Percentiles rank a stretch among this genome's conserved stretches.
Conservation (phyloP, 768 basidiomycete genomes). For the Strobilomyces echinocephalus region DNA sequence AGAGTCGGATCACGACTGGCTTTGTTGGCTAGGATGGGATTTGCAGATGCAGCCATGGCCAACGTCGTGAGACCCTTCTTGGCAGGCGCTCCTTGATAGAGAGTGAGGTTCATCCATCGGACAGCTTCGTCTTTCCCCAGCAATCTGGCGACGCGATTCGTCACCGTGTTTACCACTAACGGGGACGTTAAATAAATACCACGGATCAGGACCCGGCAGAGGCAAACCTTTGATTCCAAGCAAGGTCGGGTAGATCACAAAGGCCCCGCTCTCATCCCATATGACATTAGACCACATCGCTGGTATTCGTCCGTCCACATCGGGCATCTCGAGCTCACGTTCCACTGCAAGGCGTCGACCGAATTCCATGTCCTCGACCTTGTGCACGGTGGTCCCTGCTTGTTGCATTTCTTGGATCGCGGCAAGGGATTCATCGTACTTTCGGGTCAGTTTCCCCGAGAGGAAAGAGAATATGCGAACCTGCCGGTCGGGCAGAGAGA, state of each 20-base stretch:
- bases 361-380: constrained; percentile 98
- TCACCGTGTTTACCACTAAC: constrained; percentile 88
- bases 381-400: constrained; percentile 87
- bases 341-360: constrained; percentile 93
- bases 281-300: constrained; percentile 83
- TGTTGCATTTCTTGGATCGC: constrained; percentile 99
- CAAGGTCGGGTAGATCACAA: constrained; percentile 89
- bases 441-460: constrained; percentile 81
- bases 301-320: constrained; percentile 64
- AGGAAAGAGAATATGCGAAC: constrained; percentile 92
- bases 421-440: constrained; percentile 90
- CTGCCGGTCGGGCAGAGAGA: constrained; percentile 91
- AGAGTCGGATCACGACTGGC: constrained; percentile 83
- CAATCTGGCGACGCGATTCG: constrained; percentile 84
- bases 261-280: constrained; percentile 98
- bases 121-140: constrained; percentile 93
- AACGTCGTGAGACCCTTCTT: constrained; percentile 83
- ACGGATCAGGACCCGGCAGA: not conserved
- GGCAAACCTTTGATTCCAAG: constrained; percentile 88
- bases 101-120: constrained; percentile 78
- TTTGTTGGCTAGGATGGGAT: constrained; percentile 88
- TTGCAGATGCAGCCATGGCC: constrained; percentile 93
- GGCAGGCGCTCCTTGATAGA: constrained; percentile 92
- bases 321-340: constrained; percentile 81
- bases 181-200: not conserved